Conservation (phyloP, 495 filamentous ascomycete genomes). For the Penicillium coffeae region DNA sequence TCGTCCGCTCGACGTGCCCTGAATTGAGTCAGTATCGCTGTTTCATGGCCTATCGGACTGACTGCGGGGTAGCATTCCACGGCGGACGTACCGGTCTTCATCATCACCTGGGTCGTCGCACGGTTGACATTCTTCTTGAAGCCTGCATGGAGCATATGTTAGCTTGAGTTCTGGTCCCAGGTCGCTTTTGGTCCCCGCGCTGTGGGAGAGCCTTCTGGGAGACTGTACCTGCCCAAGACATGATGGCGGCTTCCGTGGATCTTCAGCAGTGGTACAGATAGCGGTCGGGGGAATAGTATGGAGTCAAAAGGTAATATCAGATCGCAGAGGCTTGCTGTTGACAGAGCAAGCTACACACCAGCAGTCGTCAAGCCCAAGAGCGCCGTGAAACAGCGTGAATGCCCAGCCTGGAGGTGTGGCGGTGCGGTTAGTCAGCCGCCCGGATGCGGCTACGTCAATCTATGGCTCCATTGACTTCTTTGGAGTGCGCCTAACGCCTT, state of each 20-base stretch:
- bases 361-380: background rate
- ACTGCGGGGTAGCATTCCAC: conserved; percentile 18
- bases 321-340: background rate
- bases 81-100: conserved; percentile 77
- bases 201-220: too few species aligned
- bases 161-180: too few species aligned
- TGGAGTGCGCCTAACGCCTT: too few species aligned
- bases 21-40: conserved; percentile 10
- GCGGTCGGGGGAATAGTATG: background rate
- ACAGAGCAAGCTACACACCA: background rate
- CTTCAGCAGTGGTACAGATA: background rate
- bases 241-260: conserved; percentile 29
- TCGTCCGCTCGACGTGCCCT: conserved; percentile 97
- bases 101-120: conserved; percentile 99
- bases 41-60: background rate
- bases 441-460: conserved; percentile 25
- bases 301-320: background rate
- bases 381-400: background rate
- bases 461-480: too few species aligned
- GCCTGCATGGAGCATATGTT: conserved; percentile 57
- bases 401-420: conserved; percentile 9
- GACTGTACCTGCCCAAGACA: conserved; percentile 62
- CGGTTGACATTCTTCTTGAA: conserved; percentile 99
- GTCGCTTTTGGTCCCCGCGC: too few species aligned
- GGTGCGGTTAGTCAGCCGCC: conserved; percentile 11